These are phyloP conservation scores for Paracorniculantispora psalliotae DNA, from an alignment of 2,329 filamentous ascomycete genomes.

Conservation along the genomic window DNA sequence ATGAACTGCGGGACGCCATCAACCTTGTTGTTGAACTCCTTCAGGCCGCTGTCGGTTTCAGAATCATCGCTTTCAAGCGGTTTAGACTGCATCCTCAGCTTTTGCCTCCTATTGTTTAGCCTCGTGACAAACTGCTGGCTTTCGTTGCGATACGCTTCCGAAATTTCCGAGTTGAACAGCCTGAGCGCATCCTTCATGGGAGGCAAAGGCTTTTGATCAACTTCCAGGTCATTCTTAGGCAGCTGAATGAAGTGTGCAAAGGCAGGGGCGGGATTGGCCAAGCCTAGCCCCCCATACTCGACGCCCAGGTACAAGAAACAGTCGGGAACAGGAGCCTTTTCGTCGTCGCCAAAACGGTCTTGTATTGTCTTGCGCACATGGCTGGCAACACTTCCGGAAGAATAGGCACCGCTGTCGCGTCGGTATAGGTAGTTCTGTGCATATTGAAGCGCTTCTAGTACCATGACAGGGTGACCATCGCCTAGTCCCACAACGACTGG, in stretches of 20 bases:
- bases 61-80: background rate
- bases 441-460: conserved; percentile 11
- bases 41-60: background rate
- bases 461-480: conserved; percentile 7
- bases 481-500: conserved; percentile 38
- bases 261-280: conserved; percentile 29
- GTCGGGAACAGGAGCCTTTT: conserved; percentile 31
- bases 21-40: background rate
- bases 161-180: background rate
- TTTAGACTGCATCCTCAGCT: background rate
- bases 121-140: background rate
- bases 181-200: background rate
- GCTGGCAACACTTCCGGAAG: conserved; percentile 43
- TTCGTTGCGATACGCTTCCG: conserved; percentile 3
- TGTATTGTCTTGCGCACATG: conserved; percentile 42
- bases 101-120: background rate
- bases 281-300: conserved; percentile 34
- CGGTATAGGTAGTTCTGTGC: conserved; percentile 6
- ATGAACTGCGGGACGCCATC: conserved; percentile 9
- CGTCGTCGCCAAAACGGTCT: conserved; percentile 38
- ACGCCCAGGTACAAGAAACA: conserved; percentile 37
- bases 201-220: background rate
- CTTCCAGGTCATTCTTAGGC: background rate
- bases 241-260: conserved; percentile 11
- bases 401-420: background rate